phyloP scores from a whole-genome alignment of 2,329 filamentous ascomycete species.

The Elsinoe australis region DNA sequence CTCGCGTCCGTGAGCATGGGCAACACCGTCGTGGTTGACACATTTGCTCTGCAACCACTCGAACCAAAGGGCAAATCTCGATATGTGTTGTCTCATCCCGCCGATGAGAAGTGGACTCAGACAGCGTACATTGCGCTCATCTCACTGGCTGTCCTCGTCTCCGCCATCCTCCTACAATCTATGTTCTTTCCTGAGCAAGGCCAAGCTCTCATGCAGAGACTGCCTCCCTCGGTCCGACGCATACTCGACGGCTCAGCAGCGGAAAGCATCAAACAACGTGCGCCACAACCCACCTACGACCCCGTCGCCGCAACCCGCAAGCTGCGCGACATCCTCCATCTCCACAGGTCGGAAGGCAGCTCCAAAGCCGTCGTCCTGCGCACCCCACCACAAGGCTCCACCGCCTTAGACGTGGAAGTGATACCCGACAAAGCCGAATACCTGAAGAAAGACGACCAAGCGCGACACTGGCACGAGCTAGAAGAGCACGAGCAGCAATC shows the following conservation, averaged over 20 bases:
- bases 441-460: conserved; percentile 38
- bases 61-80: conserved; percentile 48
- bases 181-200: conserved; percentile 52
- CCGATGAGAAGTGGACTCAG: conserved; percentile 47
- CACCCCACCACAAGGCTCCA: conserved; percentile 29
- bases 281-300: conserved; percentile 20
- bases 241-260: conserved; percentile 17
- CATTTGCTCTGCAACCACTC: conserved; percentile 56
- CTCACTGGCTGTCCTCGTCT: conserved; percentile 54
- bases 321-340: conserved; percentile 22
- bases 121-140: conserved; percentile 51
- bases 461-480: conserved; percentile 65
- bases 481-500: conserved; percentile 51
- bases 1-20: conserved; percentile 75
- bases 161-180: conserved; percentile 55
- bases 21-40: conserved; percentile 72
- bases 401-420: conserved; percentile 30
- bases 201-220: conserved; percentile 43
- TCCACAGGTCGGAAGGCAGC: conserved; percentile 19
- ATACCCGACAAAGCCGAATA: conserved; percentile 34
- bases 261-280: conserved; percentile 1
- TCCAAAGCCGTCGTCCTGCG: conserved; percentile 37
- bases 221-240: conserved; percentile 22
- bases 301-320: conserved; percentile 24
- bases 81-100: conserved; percentile 58